Evolutionary conservation across 2,329 filamentous ascomycete species (phyloP), one percentile per base, ranked within the genome.

Genomic region (Fusarium temperatum): DNA sequence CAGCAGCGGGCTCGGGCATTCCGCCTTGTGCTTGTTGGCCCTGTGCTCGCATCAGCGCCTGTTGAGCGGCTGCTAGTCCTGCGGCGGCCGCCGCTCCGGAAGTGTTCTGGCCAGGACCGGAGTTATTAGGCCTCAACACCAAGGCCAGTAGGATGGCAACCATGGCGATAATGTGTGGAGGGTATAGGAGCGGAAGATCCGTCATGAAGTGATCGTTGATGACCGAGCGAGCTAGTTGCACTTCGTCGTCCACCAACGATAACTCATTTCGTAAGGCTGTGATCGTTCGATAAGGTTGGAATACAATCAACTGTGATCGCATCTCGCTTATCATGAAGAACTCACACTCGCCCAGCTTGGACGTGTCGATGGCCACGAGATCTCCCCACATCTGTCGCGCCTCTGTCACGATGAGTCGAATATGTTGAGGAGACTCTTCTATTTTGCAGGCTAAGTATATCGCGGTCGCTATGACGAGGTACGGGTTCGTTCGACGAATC

Each of bases 371-470:
- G 45, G 89, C 87, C 75, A 94, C 90, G 67, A 93, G 89, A 73
- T 95, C 93, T 78, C 94, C 92, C 94, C 94, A 98, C 68, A 97
- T 88, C 66, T 92, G 90, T 39, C 94, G 91, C 8, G 95, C 94
- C 82, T 99, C 96, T 53, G 91, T 92, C 17, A 96, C 92, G 66
- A 99, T 92, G 73, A 97, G 89, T 36, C 96, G 90, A 78, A 99
- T 98, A 82, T 99, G 96, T 82, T 98, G 96, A 6, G 96, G 96
- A 57, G 92, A 95, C 82, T 99, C 96, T 82, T 99, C 96, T 90
- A 97, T 98, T 84, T 99, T 99, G 85, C 95, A 98, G 26, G 96
- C 95, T 41, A 99, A 87, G 82, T 99, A 99, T 69, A 98, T 89
- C 10, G 96, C 94, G 3, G 96, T 98, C n/a, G 95, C 92, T 74